Conservation (phyloP, 2,329 filamentous ascomycete species). For the Thielaviopsis ethacetica region DNA sequence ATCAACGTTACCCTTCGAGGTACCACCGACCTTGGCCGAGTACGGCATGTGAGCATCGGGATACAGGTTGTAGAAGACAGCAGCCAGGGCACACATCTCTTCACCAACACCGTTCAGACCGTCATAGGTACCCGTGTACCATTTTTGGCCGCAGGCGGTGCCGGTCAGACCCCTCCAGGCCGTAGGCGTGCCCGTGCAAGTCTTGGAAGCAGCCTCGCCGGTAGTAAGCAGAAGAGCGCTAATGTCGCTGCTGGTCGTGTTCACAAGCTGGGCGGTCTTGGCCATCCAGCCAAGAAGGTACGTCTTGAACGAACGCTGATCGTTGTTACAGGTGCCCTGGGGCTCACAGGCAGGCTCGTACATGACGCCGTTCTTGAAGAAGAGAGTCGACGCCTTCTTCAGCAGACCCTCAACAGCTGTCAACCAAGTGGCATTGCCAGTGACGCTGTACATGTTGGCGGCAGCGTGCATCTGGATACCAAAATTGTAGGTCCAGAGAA, state of each 20-base stretch:
- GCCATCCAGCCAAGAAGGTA: conserved; percentile 55
- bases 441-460: conserved; percentile 46
- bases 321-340: conserved; percentile 43
- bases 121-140: conserved; percentile 40
- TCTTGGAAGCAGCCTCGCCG: conserved; percentile 33
- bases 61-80: conserved; percentile 44
- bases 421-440: conserved; percentile 37
- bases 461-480: conserved; percentile 48
- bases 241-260: conserved; percentile 33
- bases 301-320: conserved; percentile 62
- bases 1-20: conserved; percentile 29
- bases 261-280: conserved; percentile 35
- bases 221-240: conserved; percentile 33
- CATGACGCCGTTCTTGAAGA: conserved; percentile 38
- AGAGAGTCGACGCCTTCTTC: conserved; percentile 30
- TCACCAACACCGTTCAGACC: conserved; percentile 46
- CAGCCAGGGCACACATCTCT: conserved; percentile 51
- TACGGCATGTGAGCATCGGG: conserved; percentile 26
- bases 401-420: conserved; percentile 42
- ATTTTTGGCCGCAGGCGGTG: conserved; percentile 51
- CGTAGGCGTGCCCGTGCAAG: conserved; percentile 31
- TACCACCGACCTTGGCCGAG: conserved; percentile 42
- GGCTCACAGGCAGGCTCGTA: conserved; percentile 53
- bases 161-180: conserved; percentile 35
- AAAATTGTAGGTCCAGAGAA: conserved; percentile 49